These are phyloP conservation scores for Aspergillus oerlinghausenensis DNA, from an alignment of 2,329 filamentous ascomycete genomes.

Conservation along the genomic window DNA sequence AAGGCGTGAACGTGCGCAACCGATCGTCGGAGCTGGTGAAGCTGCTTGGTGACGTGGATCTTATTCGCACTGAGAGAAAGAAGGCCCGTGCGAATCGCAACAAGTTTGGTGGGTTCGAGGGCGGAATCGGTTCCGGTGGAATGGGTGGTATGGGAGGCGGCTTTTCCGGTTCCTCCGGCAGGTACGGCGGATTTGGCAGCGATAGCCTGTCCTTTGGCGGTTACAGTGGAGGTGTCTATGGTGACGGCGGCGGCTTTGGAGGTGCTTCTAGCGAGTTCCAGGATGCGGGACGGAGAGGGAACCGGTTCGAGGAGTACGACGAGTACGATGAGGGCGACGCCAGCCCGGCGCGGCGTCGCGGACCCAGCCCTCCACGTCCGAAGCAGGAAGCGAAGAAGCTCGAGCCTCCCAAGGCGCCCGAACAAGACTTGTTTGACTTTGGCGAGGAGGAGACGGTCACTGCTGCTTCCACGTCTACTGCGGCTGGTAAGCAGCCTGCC, in stretches of 20 bases:
- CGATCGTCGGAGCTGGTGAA: slow-evolving; percentile 93
- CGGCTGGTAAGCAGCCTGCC: slow-evolving; percentile 43
- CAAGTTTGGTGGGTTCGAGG: slow-evolving; percentile 94
- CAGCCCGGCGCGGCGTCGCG: slow-evolving; percentile 50
- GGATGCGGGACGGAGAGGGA: slow-evolving; percentile 57
- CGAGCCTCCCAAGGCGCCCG: slow-evolving; percentile 74
- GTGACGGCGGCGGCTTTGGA: slow-evolving; percentile 92
- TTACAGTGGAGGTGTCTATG: slow-evolving; percentile 74
- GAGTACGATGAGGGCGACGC: slow-evolving; percentile 78
- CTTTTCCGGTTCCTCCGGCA: slow-evolving; percentile 52
- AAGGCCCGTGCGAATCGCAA: slow-evolving; percentile 86
- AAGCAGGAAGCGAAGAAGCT: slow-evolving; percentile 56
- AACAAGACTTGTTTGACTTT: slow-evolving; percentile 88
- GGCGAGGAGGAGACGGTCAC: slow-evolving; percentile 64
- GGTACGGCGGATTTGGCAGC: slow-evolving; percentile 89
- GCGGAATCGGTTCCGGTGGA: slow-evolving; percentile 61
- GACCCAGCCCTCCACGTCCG: slow-evolving; percentile 37
- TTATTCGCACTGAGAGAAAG: slow-evolving; percentile 62
- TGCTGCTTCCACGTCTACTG: slow-evolving; percentile 32
- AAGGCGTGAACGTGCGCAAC: slow-evolving; percentile 96
- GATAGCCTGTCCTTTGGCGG: slow-evolving; percentile 63
- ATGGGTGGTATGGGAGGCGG: slow-evolving; percentile 46
- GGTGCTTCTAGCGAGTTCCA: slow-evolving; percentile 70
- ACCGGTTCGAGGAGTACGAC: slow-evolving; percentile 94
- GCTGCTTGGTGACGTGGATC: slow-evolving; percentile 69